Conservation (phyloP, 140 eudicot genomes). For the Flaveria floridana region DNA sequence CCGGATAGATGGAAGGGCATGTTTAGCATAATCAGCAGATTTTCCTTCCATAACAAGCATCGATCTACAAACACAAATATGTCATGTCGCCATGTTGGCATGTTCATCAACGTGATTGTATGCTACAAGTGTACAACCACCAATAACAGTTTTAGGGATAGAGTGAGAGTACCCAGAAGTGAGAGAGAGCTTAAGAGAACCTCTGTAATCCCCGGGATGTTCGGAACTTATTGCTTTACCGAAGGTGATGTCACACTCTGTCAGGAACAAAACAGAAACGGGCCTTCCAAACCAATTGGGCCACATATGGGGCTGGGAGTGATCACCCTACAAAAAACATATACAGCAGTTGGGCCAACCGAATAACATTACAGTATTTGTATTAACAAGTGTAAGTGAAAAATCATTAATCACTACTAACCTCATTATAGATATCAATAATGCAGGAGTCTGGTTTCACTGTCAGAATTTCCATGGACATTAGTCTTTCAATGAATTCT, state of each 20-base stretch:
- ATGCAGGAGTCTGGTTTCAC: constrained; percentile 71
- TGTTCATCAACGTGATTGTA: neutral
- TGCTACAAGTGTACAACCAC: neutral
- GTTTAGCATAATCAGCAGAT: constrained; percentile 57
- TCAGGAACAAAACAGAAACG: constrained; percentile 49
- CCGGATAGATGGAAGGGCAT: constrained; percentile 55
- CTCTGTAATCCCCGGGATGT: constrained; percentile 62
- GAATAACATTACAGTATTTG: neutral
- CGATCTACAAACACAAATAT: constrained; percentile 46
- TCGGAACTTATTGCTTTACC: constrained; percentile 51
- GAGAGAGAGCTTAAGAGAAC: constrained; percentile 62
- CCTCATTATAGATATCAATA: constrained; percentile 71
- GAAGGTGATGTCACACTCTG: constrained; percentile 69
- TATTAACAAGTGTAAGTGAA: neutral
- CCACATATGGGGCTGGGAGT: constrained; percentile 71
- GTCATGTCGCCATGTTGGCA: neutral
- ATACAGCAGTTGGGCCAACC: constrained; percentile 23
- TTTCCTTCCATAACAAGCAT: constrained; percentile 73
- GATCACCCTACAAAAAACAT: constrained; percentile 54
- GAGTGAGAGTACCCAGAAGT: constrained; percentile 61
- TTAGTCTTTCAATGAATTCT: constrained; percentile 55
- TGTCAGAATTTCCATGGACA: constrained; percentile 46
- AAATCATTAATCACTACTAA: constrained; percentile 13
- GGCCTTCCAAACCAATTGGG: constrained; percentile 76
- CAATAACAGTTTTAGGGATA: neutral